Evolutionary conservation across 306 rosid genomes (phyloP), one percentile per base, ranked within the genome.

Genomic region (Casuarina equisetifolia): DNA sequence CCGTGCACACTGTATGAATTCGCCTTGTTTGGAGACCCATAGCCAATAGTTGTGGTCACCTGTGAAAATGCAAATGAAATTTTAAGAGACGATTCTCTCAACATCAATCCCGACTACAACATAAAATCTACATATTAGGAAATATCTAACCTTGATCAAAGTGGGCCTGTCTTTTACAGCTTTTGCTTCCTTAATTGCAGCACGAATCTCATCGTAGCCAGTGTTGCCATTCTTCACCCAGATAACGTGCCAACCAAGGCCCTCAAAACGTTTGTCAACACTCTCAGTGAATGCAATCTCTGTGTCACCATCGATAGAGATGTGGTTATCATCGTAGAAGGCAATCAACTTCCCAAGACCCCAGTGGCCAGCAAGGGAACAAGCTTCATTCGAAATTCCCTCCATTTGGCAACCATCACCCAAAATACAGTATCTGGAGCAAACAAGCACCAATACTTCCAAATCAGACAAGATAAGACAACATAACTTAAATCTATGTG

Each of bases 321-420:
- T 96, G 86, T 96, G 99, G 84, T 96, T 96, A 83, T 96, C 99
- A 70, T 96, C 99, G 20, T 96, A 96, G 80, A 96, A 93, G 43
- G 96, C 96, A 45, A 96, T 96, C 53, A 96, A 85, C 89, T 96
- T 96, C 63, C 99, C 99, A 32, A 96, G 88, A 69, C 99, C 99
- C 99, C 99, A 96, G 62, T 96, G 99, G 19, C 94, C 99, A 72
- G 99, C 99, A 76, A 96, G 95, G 43, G 99, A 96, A 82, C 84
- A 84, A 39, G 69, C 99, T 81, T 96, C 99, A 80, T 96, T 92
- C 20, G 99, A 85, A 77, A 96, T 85, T 50, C 99, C 99, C 89
- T 92, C 99, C 99, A 96, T 96, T 76, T 96, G 96, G 71, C 99
- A 96, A 59, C 99, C 99, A 85, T 96, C 99, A 20, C 99, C 99